Base-by-base conservation (phyloP, 306 rosid genomes). In the Nissolia schottii region DNA sequence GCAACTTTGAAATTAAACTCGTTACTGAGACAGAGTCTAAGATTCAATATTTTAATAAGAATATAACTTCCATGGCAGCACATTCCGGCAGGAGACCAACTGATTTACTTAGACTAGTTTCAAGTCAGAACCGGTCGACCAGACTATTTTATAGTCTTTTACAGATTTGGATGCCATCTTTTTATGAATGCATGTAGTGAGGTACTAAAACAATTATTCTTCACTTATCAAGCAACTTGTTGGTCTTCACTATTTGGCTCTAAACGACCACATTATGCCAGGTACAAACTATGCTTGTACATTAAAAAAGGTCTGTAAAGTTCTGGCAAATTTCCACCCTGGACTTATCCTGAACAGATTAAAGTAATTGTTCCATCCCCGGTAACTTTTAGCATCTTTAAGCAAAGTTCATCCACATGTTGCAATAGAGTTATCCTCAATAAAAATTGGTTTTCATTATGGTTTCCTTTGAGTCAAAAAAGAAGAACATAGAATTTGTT, bases 1-100 rank as follows among this genome's bases (percentile, higher is more conserved):
- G 40, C 24, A 19, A 66, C 57, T 59, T 38, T 5, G 72, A 29
- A 59, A 67, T 40, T 60, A 15, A 20, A 74, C 51, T 59, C 71
- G 15, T 67, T 50, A 67, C 32, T 38, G 15, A 46, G 38, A 45
- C 22, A 12, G 55, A 23, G 31, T 45, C n/a, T 14, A 73, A 41
- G 14, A 45, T 65, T 65, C 28, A 27, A 65, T 27, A 15, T 31
- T 31, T 32, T n/a, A 25, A 16, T 15, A 65, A 45, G 46, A 57
- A 74, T 35, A 16, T 51, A 51, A 22, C 49, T 50, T 27, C 48
- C 15, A 25, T 46, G 40, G 54, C 38, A 46, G 40, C 56, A 43
- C 38, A 64, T 29, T 40, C 23, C 6, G 48, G 50, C n/a, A 20
- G 25, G 15, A 40, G 32, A 64, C 53, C n/a, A 41, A 12, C n/a